Evolutionary conservation across 108 stramenopile genomes (phyloP), one percentile per base, ranked within the genome.

Genomic region (Hondaea fermentalgiana): DNA sequence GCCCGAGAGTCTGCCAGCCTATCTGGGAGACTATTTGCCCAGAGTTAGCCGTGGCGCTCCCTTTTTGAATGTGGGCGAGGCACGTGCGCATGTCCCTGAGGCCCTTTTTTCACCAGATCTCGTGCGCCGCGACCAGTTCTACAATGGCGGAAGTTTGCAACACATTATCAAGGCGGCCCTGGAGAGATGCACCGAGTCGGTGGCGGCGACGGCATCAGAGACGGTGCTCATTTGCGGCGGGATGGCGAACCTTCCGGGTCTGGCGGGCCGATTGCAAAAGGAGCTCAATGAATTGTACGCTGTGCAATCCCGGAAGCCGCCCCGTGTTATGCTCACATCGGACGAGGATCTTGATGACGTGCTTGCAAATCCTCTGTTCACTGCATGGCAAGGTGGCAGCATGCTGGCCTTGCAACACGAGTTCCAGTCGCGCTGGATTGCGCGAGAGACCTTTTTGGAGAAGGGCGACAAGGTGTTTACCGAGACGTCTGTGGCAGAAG

Each of bases 111-210:
- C 76, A 45, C 76, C 76, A 6, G 76, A 83, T 47, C n/a, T 83
- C 2, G 51, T 83, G 8, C 76, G 76, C 45, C 45, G 76, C 25
- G 76, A 83, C 23, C 76, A 83, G 51, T 83, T 83, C 23, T 83
- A 83, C 1, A 83, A 83, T 2, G 76, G 76, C 45, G 76, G 76
- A 21, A 83, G 76, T 23, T 53, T 83, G 45, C 76, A 83, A 23
- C 76, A 83, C 76, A 83, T 83, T 83, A 53, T 83, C 45, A 83
- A 83, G 76, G 76, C 45, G 12, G 45, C 76, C 6, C 28, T 83
- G 4, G 49, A 83, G 14, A 43, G n/a, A 43, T 83, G 76, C 51
- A 83, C 76, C 76, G 76, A 83, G 49, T 53, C 51, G 19, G 51
- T 83, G 19, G 5, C 25, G 76, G 51, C 45, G n/a, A 45, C 76